Evolutionary conservation across 129 eudicot species (phyloP).

Genomic region (Sambucus nigra): DNA sequence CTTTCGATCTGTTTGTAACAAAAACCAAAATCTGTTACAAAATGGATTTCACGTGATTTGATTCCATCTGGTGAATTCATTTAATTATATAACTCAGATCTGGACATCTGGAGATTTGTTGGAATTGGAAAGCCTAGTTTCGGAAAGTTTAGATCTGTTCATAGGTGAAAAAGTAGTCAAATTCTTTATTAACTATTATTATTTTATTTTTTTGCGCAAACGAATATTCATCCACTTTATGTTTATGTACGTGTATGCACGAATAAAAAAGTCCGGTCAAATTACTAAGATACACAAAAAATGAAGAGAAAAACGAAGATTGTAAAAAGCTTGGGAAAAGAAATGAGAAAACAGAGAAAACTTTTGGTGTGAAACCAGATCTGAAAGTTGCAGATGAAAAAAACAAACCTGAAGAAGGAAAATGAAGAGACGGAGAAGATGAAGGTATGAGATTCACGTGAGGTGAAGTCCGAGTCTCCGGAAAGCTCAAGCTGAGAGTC

Average conservation of each 20-base stretch:
- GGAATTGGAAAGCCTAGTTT: neutral
- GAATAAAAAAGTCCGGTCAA: neutral
- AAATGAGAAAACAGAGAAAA: neutral
- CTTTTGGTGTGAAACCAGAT: neutral
- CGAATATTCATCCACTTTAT: neutral
- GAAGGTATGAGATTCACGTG: conserved; percentile 54
- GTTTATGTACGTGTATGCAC: neutral
- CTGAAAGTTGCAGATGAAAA: conserved; percentile 5
- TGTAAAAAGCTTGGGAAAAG: neutral
- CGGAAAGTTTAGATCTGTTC: neutral
- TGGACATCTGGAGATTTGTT: neutral
- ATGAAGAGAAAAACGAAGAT: neutral
- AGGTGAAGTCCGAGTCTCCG: conserved; percentile 11
- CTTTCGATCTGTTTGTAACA: conserved; percentile 44
- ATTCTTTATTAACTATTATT: too few relatives aligned
- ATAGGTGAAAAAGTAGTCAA: neutral
- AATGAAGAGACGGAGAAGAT: conserved; percentile 7
- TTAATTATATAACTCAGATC: neutral
- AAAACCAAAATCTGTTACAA: neutral
- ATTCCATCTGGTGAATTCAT: neutral
- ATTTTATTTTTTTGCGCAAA: too few relatives aligned
- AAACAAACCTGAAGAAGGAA: conserved; percentile 18
- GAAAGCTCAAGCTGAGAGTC: conserved; percentile 49
- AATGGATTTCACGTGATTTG: neutral
- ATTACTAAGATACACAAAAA: neutral